Percentiles rank a stretch among this genome's conserved stretches.
Conservation (phyloP, 2,329 filamentous ascomycete genomes). For the Conoideocrella luteorostrata region DNA sequence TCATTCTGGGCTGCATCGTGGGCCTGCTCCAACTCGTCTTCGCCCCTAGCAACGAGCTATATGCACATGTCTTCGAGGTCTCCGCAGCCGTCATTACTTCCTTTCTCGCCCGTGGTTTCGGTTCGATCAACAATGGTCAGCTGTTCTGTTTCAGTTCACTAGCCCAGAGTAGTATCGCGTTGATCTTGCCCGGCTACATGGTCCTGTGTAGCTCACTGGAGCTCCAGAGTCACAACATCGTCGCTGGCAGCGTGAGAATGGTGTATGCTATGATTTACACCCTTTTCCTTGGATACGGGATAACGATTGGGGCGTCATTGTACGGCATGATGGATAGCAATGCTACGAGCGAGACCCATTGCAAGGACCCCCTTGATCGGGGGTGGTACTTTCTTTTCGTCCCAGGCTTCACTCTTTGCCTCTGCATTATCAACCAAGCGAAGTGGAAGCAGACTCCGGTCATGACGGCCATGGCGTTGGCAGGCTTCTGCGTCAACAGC, state of each 20-base stretch:
- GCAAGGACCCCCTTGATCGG: conserved; percentile 37
- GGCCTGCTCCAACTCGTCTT: conserved; percentile 69
- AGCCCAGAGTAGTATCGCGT: conserved; percentile 65
- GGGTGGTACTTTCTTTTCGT: conserved; percentile 64
- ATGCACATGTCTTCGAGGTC: conserved; percentile 48
- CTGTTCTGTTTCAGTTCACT: conserved; percentile 67
- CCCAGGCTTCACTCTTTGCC: conserved; percentile 63
- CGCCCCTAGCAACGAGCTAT: conserved; percentile 67
- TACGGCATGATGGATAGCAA: conserved; percentile 57
- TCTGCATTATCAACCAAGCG: conserved; percentile 75
- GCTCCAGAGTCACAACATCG: conserved; percentile 62
- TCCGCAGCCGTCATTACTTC: conserved; percentile 57
- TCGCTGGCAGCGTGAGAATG: conserved; percentile 68
- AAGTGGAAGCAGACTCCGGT: conserved; percentile 72
- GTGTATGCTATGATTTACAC: conserved; percentile 73
- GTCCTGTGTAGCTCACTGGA: conserved; percentile 49
- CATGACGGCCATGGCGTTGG: conserved; percentile 67
- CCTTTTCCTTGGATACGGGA: conserved; percentile 66
- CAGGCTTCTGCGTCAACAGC: conserved; percentile 70
- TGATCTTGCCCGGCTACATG: conserved; percentile 62
- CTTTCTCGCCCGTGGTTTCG: conserved; percentile 62
- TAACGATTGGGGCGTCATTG: conserved; percentile 61
- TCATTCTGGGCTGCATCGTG: conserved; percentile 67
- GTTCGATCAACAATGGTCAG: conserved; percentile 52
- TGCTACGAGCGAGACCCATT: conserved; percentile 39